A percentile compares a stretch with the other conserved stretches of the same genome.
These are phyloP conservation scores for Actinomucor elegans DNA, from an alignment of 371 early-diverging fungal species.

Conservation along the genomic window DNA sequence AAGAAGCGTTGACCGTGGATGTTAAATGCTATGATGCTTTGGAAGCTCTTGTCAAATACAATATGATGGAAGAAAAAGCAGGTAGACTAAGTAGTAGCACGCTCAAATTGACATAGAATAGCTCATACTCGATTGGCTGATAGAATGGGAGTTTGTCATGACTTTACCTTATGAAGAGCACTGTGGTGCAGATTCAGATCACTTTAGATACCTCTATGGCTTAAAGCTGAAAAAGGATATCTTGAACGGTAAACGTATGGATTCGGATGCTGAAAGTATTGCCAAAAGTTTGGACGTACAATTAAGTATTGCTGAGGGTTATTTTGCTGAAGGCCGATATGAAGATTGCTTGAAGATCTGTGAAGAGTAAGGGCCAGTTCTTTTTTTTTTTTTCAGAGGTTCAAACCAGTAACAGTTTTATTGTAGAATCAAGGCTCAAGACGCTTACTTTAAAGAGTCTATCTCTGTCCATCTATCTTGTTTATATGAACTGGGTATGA, in stretches of 20 bases:
- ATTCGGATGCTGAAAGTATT: slow-evolving; percentile 46
- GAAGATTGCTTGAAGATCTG: slow-evolving; percentile 60
- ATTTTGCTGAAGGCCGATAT: slow-evolving; percentile 53
- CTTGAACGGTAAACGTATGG: slow-evolving; percentile 35
- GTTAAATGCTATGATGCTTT: slow-evolving; percentile 74
- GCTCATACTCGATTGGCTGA: too few species aligned
- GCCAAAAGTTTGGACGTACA: slow-evolving; percentile 60
- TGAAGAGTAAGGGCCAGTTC: slow-evolving; percentile 40
- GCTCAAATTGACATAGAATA: too few species aligned
- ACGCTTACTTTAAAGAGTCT: slow-evolving; percentile 57
- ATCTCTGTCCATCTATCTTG: slow-evolving; percentile 65
- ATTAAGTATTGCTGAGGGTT: slow-evolving; percentile 59
- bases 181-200: slow-evolving; percentile 55
- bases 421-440: slow-evolving; percentile 58
- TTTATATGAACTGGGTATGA: slow-evolving; percentile 61
- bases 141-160: slow-evolving; percentile 62
- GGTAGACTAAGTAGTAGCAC: slow-evolving; percentile 41
- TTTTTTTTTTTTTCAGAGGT: too few species aligned
- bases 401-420: slow-evolving; percentile 35
- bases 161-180: slow-evolving; percentile 56
- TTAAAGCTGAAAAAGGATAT: slow-evolving; percentile 59
- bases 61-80: slow-evolving; percentile 62
- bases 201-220: slow-evolving; percentile 62
- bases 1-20: slow-evolving; percentile 65
- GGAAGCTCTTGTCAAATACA: slow-evolving; percentile 54